phyloP scores from a whole-genome alignment of 2,329 filamentous ascomycete species.

The Myriosclerotinia duriaeana region DNA sequence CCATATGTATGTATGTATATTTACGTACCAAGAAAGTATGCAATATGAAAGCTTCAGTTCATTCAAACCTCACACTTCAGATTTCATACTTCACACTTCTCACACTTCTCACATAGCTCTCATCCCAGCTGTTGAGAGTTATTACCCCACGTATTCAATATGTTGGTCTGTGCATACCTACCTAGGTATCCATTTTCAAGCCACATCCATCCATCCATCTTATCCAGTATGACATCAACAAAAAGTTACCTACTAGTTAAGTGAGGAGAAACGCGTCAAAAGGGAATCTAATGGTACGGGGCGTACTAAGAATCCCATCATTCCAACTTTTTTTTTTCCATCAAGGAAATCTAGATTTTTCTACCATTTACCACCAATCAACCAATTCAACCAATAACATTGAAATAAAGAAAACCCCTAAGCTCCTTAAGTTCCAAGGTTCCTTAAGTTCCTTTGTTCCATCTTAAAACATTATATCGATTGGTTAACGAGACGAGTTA shows the following conservation, averaged over 20 bases:
- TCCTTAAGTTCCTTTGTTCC: conserved; percentile 4
- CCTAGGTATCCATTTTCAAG: neutral
- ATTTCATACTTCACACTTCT: too few relatives aligned
- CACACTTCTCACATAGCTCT: too few relatives aligned
- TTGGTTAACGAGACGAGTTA: conserved; percentile 1
- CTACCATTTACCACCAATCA: neutral
- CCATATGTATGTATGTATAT: too few relatives aligned
- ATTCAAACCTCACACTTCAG: too few relatives aligned
- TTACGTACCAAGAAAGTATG: too few relatives aligned
- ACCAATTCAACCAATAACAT: conserved; percentile 14
- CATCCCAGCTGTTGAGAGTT: too few relatives aligned
- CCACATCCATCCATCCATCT: conserved; percentile 1
- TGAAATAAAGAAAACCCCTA: neutral
- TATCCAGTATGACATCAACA: conserved; percentile 17
- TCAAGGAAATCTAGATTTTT: conserved; percentile 13
- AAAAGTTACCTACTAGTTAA: neutral
- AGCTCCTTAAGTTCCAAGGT: too few relatives aligned
- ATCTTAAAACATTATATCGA: neutral
- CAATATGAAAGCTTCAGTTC: too few relatives aligned
- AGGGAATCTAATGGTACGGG: neutral
- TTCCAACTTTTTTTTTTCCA: conserved; percentile 20
- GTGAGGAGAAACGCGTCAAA: neutral
- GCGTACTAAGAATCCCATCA: conserved; percentile 6
- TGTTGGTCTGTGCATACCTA: too few relatives aligned
- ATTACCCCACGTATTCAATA: too few relatives aligned